Base-by-base conservation (phyloP, 768 basidiomycete species). In the Artomyces pyxidatus region DNA sequence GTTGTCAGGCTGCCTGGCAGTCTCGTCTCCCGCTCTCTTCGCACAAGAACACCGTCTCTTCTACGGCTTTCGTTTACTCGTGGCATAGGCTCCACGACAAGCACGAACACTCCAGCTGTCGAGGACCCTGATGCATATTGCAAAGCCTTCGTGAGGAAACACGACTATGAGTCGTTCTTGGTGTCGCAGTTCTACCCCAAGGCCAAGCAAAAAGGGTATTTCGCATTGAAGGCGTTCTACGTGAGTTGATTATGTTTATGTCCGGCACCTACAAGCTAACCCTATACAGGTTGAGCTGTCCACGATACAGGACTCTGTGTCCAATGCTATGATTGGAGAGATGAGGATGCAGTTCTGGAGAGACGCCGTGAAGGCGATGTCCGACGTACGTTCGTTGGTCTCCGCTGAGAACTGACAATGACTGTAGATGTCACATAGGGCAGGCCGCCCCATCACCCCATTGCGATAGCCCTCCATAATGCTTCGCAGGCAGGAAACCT, bases 271-370 rank as follows among this genome's bases (percentile, higher is more conserved):
- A 44, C 14, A 17, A 10, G 6, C 44, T 21, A 41, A 12, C 17
- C 17, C 10, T 52, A 43, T 22, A 29, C 44, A 89, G 85, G 77
- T 86, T 47, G 89, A 92, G 62, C 65, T 91, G 47, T 83, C 88
- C 9, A 84, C 71, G 61, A 67, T 89, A 16, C 85, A 83, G 63
- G 90, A 93, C 52, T 70, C 74, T 32, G 84, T 88, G 12, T 86
- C 87, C 16, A 85, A 83, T 50, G 61, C 77, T 29, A 71, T 76
- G 32, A 79, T 92, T 48, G 89, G 88, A n/a, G 78, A 80, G 62
- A 87, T 90, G 75, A 75, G 87, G 55, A 77, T 89, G 71, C 83
- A 90, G 61, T 92, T 91, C 62, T 93, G 89, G 89, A 77, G 80
- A 57, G 88, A 93, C 60, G 81, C 85, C 11, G 59, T 91, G 23